Base-by-base conservation (phyloP, 108 stramenopile species). In the Skeletonema potamos region DNA sequence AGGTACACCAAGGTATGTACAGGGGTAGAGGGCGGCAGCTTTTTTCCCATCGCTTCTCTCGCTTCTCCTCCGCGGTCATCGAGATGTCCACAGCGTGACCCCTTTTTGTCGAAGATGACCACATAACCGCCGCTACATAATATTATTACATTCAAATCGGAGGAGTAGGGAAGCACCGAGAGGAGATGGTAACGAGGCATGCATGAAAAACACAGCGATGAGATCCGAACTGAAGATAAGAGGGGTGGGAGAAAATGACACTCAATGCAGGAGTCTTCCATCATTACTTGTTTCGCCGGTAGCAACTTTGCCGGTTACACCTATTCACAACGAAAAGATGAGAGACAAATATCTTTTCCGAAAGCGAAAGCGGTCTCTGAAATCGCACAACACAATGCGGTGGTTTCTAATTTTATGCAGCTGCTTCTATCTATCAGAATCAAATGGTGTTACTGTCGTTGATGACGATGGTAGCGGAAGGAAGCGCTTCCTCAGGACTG, bases 381-480 rank as follows among this genome's bases (percentile, higher is more conserved):
- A 51, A n/a, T 51, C 48, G 1, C n/a, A 8, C 5, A 51, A n/a
- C 22, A 3, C 48, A 51, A 51, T 51, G 48, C 18, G 48, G 2
- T 22, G 22, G 22, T 15, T 68, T 33, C 55, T 68, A 1, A 27
- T 48, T 36, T 26, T 4, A 6, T 68, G 36, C 7, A 68, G 67
- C 56, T 68, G 36, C 27, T 32, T 68, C 20, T 33, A 57, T 13
- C 46, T 68, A 56, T 68, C 56, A 10, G 33, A 54, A 26, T 54
- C 48, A 15, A 57, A 22, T 13, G 56, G 34, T 56, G 67, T 37
- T 0, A 51, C 48, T 24, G 48, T 51, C 22, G 48, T n/a, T 7
- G 22, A 51, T 17, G 39, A 10, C 2, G 48, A 48, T 2, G 46
- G 46, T 2, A 20, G 15, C 18, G 46, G 48, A 22, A 51, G 8